Conservation (phyloP, 345 rosid genomes). For the Corchorus olitorius region DNA sequence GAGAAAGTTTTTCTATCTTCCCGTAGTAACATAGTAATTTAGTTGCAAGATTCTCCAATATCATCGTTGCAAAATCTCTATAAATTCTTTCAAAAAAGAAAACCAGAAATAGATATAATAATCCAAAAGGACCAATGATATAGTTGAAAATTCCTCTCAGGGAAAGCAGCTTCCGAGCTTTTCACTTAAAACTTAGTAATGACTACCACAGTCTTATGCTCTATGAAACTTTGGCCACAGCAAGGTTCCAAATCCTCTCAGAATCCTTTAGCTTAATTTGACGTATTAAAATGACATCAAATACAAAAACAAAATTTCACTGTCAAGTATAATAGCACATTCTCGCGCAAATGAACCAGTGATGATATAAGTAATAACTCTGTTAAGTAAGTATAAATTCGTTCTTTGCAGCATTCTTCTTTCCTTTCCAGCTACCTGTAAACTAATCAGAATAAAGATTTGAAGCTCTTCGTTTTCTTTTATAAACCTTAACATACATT, state of each 20-base stretch:
- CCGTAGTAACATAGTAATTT: neutral
- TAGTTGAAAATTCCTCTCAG: neutral
- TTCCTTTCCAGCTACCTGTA: neutral
- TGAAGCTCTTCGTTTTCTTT: neutral
- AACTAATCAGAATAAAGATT: neutral
- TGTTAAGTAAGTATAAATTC: neutral
- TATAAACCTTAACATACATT: neutral
- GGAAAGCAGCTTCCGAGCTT: neutral
- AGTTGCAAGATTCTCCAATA: slow-evolving; percentile 9
- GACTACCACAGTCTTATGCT: neutral
- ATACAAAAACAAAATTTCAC: neutral
- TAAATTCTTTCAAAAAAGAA: slow-evolving; percentile 4
- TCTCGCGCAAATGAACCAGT: neutral
- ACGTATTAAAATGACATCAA: neutral
- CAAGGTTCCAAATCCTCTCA: neutral
- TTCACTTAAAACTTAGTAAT: neutral
- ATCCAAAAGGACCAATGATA: neutral
- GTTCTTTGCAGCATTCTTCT: neutral
- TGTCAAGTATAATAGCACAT: neutral
- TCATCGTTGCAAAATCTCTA: neutral
- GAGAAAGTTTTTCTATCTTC: neutral
- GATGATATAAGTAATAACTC: neutral
- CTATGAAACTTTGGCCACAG: neutral
- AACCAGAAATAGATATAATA: neutral
- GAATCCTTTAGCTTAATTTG: neutral